Percentiles rank a stretch among this genome's conserved stretches.
Evolutionary conservation across 1,139 yeast species (phyloP).

Genomic region (Geotrichum australiense): DNA sequence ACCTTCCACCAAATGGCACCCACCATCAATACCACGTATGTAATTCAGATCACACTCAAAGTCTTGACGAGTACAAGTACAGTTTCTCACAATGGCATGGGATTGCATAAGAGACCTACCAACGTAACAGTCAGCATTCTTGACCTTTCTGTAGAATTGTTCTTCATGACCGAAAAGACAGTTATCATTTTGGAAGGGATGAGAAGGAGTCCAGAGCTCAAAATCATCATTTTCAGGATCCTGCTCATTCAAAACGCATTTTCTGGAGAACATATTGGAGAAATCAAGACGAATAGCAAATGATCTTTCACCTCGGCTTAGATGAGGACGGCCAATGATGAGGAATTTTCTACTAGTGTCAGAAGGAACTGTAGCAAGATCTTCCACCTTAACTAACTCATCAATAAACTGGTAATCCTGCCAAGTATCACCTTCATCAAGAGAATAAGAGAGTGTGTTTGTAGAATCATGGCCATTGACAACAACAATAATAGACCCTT

Average conservation of each 20-base stretch:
- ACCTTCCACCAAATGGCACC: conserved; percentile 77
- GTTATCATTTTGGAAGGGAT: conserved; percentile 49
- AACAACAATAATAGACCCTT: conserved; percentile 77
- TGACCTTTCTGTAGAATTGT: conserved; percentile 63
- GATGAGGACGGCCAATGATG: conserved; percentile 40
- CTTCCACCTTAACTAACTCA: conserved; percentile 50
- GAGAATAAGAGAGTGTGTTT: conserved; percentile 53
- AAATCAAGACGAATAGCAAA: conserved; percentile 62
- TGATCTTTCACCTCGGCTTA: conserved; percentile 39
- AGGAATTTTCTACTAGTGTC: conserved; percentile 78
- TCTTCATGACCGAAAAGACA: conserved; percentile 91
- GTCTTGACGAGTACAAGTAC: conserved; percentile 81
- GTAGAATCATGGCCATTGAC: conserved; percentile 56
- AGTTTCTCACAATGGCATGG: conserved; percentile 52
- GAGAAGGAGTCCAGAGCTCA: conserved; percentile 75
- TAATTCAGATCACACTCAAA: conserved; percentile 92
- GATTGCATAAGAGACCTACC: conserved; percentile 48
- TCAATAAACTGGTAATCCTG: conserved; percentile 54
- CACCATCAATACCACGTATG: conserved; percentile 64
- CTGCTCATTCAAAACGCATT: conserved; percentile 62
- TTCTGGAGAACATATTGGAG: conserved; percentile 51
- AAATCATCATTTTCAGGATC: conserved; percentile 61
- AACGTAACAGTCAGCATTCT: conserved; percentile 66
- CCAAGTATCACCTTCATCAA: conserved; percentile 82
- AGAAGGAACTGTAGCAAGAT: conserved; percentile 83